These are phyloP conservation scores for Priceomyces medius DNA, from an alignment of 805 yeast species.

Conservation along the genomic window DNA sequence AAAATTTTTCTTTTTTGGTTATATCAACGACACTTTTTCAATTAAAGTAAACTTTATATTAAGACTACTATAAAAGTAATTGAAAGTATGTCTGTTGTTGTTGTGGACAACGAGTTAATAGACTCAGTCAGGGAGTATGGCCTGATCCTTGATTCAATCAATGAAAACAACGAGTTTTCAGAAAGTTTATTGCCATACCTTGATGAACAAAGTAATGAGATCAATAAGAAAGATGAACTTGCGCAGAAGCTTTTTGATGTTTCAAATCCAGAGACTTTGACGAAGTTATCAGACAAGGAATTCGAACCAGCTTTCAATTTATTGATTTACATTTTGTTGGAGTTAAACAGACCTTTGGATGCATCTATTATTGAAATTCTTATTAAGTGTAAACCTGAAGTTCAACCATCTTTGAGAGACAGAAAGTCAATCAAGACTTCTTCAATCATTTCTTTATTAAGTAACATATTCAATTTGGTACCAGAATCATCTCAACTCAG, in stretches of 20 bases:
- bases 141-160: conserved; percentile 34
- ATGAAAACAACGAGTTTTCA: conserved; percentile 28
- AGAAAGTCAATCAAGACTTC: conserved; percentile 43
- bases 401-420: conserved; percentile 42
- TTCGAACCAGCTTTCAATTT: conserved; percentile 47
- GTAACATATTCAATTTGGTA: conserved; percentile 42
- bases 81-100: conserved; percentile 29
- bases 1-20: conserved; percentile 3
- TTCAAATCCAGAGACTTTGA: conserved; percentile 29
- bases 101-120: conserved; percentile 42
- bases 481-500: conserved; percentile 33
- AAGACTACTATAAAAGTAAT: background rate
- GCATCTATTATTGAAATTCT: conserved; percentile 24
- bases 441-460: conserved; percentile 40
- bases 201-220: conserved; percentile 19
- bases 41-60: background rate
- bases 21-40: background rate
- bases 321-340: conserved; percentile 32
- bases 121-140: conserved; percentile 42
- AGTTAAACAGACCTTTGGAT: conserved; percentile 29
- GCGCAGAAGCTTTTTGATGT: conserved; percentile 25
- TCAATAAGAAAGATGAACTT: conserved; percentile 29
- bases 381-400: conserved; percentile 31
- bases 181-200: conserved; percentile 23
- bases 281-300: conserved; percentile 40